Evolutionary conservation across 495 filamentous ascomycete genomes (phyloP), one percentile per base, ranked within the genome.

Genomic region (Pyrenula aspistea): DNA sequence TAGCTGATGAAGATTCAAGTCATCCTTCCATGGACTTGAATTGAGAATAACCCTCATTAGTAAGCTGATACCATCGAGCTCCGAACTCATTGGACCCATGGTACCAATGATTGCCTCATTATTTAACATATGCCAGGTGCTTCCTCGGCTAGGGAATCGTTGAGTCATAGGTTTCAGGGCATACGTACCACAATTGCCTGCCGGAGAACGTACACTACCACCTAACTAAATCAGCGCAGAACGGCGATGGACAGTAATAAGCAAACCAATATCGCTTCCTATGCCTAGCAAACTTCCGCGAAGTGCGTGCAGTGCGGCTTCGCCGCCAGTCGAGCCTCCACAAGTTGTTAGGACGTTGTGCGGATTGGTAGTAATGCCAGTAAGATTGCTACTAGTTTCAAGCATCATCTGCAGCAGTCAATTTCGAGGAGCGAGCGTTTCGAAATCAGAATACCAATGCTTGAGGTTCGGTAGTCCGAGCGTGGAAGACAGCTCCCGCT

Each of bases 21-120:
- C 83, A 2, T 62, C 66, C 8, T 80, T 64, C 84, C 84, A 88
- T 0, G 85, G 82, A 60, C 83, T 75, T 15, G 73, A 73, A 36
- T 75, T 73, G 52, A 87, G 62, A 12, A 85, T 67, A 0, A 73
- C 74, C 53, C 74, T 76, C 60, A 84, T 83, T 62, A 90, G 89
- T 0, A 88, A 60, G 49, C 78, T 80, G 1, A 87, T 63, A 53
- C 84, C 86, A 20, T 77, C 80, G 1, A 90, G 67, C 51, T 74
- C 80, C 0, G 74, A 77, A 48, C 76, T 79, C 49, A 91, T 62
- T 0, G 86, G 86, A 0, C 87, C 87, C 25, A 82, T 72, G 1
- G 80, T 78, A 0, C 77, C 72, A 8, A 80, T 64, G 31, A 91
- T 82, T 2, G 78, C 69, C 63, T 88, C 84, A 20, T 79, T 69